These are phyloP conservation scores for Globisporangium paddicum DNA, from an alignment of 352 stramenopile species.

Conservation along the genomic window DNA sequence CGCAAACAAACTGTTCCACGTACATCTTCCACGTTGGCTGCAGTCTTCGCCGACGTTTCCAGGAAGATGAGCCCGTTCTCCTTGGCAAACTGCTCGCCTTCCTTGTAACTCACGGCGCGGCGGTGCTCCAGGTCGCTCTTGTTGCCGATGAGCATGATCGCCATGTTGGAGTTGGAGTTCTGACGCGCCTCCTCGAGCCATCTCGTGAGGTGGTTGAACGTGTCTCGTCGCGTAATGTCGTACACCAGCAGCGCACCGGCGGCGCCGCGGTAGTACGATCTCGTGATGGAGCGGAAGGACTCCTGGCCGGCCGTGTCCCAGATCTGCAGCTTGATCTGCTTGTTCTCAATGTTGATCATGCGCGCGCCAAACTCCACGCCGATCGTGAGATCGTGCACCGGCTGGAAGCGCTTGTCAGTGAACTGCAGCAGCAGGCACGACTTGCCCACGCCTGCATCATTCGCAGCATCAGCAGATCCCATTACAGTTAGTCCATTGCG, in stretches of 20 bases:
- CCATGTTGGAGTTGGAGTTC: constrained; percentile 99
- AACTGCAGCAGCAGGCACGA: constrained; percentile 99
- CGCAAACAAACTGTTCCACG: constrained; percentile 35
- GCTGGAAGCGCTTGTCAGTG: constrained; percentile 99
- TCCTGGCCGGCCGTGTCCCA: constrained; percentile 99
- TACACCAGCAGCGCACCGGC: constrained; percentile 97
- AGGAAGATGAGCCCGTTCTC: constrained; percentile 99
- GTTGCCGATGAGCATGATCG: constrained; percentile 99
- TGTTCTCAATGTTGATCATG: constrained; percentile 99
- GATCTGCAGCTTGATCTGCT: constrained; percentile 98
- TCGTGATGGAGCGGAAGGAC: constrained; percentile 98
- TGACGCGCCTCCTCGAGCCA: constrained; percentile 99
- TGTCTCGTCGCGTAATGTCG: constrained; percentile 98
- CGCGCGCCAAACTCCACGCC: constrained; percentile 98
- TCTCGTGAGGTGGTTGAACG: constrained; percentile 98
- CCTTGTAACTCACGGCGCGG: constrained; percentile 95
- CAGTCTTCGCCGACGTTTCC: constrained; percentile 99
- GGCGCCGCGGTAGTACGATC: constrained; percentile 98
- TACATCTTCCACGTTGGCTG: constrained; percentile 98
- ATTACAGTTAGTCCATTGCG: not conserved
- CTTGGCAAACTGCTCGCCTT: constrained; percentile 98
- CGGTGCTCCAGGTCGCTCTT: constrained; percentile 97
- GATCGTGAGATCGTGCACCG: constrained; percentile 99
- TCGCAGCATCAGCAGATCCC: not conserved
- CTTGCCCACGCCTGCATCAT: constrained; percentile 95